Conservation (phyloP, 352 stramenopile species). For the Globisporangium paddicum region DNA sequence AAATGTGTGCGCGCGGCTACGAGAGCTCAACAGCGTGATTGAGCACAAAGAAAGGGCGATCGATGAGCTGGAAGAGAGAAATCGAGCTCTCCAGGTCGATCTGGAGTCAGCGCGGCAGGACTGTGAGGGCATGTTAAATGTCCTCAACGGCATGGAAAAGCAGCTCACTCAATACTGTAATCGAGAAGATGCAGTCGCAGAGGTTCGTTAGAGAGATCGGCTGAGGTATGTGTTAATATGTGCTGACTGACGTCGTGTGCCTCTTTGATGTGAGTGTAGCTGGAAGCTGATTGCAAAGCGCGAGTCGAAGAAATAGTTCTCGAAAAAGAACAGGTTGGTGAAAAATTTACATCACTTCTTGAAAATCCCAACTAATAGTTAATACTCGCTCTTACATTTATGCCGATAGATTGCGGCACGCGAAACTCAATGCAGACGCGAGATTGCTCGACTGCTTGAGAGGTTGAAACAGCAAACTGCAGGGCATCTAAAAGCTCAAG, state of each 20-base stretch:
- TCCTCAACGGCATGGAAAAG: conserved; percentile 82
- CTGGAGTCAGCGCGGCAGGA: conserved; percentile 66
- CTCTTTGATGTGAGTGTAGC: conserved; percentile 18
- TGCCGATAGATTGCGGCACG: conserved; percentile 36
- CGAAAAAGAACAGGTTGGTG: conserved; percentile 69
- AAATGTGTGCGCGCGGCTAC: conserved; percentile 57
- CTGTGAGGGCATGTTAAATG: conserved; percentile 79
- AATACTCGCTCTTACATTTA: not conserved
- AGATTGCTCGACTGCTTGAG: conserved; percentile 68
- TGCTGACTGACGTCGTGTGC: not conserved
- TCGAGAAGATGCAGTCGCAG: conserved; percentile 64
- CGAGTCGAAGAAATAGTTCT: conserved; percentile 66
- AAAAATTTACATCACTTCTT: not conserved
- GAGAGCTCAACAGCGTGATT: conserved; percentile 52
- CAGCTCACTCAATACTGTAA: conserved; percentile 73
- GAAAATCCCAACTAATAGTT: not conserved
- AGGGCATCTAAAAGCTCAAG: conserved; percentile 42
- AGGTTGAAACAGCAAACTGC: conserved; percentile 39
- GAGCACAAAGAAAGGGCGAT: conserved; percentile 51
- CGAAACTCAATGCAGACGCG: conserved; percentile 60
- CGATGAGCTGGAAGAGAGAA: conserved; percentile 49
- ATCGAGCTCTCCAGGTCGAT: conserved; percentile 34
- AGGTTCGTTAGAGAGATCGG: conserved; percentile 25
- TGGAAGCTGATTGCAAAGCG: conserved; percentile 65
- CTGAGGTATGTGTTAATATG: no score